Evolutionary conservation across 2,329 filamentous ascomycete species (phyloP), one percentile per base, ranked within the genome.

Genomic region (Diplodia intermedia): DNA sequence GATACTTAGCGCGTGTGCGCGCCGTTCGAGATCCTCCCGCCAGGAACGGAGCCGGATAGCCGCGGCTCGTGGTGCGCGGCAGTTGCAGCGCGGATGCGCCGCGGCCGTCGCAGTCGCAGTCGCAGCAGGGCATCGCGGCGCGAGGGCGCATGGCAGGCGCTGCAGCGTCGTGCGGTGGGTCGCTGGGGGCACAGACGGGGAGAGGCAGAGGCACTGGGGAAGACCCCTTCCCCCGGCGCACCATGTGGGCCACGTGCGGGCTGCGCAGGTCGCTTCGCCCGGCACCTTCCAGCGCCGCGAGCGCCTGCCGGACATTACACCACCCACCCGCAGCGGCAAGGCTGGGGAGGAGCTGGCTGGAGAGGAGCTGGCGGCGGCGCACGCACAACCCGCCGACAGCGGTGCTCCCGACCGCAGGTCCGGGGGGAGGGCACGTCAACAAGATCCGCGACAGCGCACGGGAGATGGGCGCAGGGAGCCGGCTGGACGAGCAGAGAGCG

Each of bases 401-500:
- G 31, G 4, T 18, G 14, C 15, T 6, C 38, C 23, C 38, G 38
- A 29, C 18, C 26, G 43, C 38, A 50, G 60, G n/a, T n/a, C 60
- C 60, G 31, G 47, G n/a, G 3, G 31, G 31, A 7, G 36, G 55
- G 54, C 55, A 14, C 55, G 18, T 26, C 56, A 18, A 15, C 56
- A 18, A 15, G 33, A 60, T 47, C 55, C 55, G 40, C 40, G 55
- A 47, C 55, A 20, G 40, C 15, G 33, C 43, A 47, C 60, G 60
- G 60, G 60, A 63, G 60, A 63, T 63, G 60, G 60, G 60, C 43
- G 31, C 60, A 63, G 60, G 60, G 60, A 63, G 43, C 23, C 40
- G 15, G 60, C 6, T 63, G 43, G 40, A n/a, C 40, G 40, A 47
- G 18, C 15, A 9, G 18, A 36, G 33, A 36, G 33, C 33, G 33